These are phyloP conservation scores for Boletales sp. DNA, from an alignment of 768 basidiomycete genomes.

Conservation along the genomic window DNA sequence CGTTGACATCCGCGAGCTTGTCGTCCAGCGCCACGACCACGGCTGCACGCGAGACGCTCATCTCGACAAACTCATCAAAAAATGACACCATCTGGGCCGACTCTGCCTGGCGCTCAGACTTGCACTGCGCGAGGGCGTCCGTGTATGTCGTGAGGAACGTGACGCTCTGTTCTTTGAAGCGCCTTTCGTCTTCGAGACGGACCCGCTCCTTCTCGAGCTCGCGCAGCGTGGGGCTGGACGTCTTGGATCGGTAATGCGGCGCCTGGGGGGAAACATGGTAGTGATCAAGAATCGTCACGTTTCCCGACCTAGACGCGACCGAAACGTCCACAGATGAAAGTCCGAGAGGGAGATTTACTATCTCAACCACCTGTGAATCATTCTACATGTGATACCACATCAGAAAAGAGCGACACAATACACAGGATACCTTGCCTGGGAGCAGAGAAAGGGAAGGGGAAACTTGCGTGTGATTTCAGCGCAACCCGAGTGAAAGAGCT, in stretches of 20 bases:
- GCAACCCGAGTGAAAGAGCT: slow-evolving; percentile 9
- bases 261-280: not conserved
- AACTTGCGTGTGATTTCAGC: slow-evolving; percentile 20
- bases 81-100: slow-evolving; percentile 16
- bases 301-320: slow-evolving; percentile 7
- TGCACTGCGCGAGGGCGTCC: slow-evolving; percentile 25
- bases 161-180: slow-evolving; percentile 17
- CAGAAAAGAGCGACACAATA: not conserved
- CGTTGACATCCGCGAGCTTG: slow-evolving; percentile 8
- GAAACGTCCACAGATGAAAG: slow-evolving; percentile 9
- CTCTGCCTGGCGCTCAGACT: slow-evolving; percentile 2
- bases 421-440: not conserved
- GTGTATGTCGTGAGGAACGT: slow-evolving; percentile 25
- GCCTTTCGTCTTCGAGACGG: slow-evolving; percentile 16
- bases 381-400: slow-evolving; percentile 7
- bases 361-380: slow-evolving; percentile 12
- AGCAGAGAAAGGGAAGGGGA: slow-evolving; percentile 11
- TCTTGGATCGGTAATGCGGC: not conserved
- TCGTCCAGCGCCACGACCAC: slow-evolving; percentile 12
- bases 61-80: slow-evolving; percentile 22
- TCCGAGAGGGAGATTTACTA: slow-evolving; percentile 10
- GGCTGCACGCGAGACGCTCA: slow-evolving; percentile 14
- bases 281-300: slow-evolving; percentile 14
- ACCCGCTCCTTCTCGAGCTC: slow-evolving; percentile 9
- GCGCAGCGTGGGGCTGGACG: slow-evolving; percentile 1